Base-by-base conservation (phyloP, 257 asterid species). In the Penstemon newberryi region DNA sequence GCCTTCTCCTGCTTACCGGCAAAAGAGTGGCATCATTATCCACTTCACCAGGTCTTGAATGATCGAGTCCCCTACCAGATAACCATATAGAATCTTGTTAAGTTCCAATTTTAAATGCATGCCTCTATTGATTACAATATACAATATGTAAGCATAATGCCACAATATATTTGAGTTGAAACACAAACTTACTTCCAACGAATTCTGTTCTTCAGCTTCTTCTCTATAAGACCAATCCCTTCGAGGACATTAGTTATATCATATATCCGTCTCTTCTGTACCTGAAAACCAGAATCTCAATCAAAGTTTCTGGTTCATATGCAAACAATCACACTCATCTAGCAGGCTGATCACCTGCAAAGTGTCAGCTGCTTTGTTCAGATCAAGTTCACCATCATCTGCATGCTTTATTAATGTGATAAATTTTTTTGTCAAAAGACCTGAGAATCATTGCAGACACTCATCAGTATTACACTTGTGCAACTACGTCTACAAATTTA, bases 231-330 rank as follows among this genome's bases (percentile, higher is more conserved):
- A 75, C 96, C 95, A 79, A 92, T 92, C 62, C 98, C 98, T 77
- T 92, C 98, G 68, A 92, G 98, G 71, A 92, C 98, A 81, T 89
- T 92, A 43, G 98, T 92, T 67, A 92, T 92, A 78, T 89, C 96
- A 77, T 92, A 92, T 74, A 92, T 92, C 68, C 96, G 84, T 77
- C 88, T 80, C 80, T 83, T 83, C 64, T 83, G 88, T 51, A 83
- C 88, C 88, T 83, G 77, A 74, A 66, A 15, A 69, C 43, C 64
- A 51, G 33, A 58, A 71, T 67, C 62, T 25, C 52, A 43, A 41
- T 57, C 65, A 51, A 63, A 67, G 37, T 69, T 51, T 65, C 56
- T 56, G 47, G 47, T 15, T 50, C 53, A 18, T 43, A n/a, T 13
- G 6, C 15, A 19, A 67, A 60, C 60, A 43, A 56, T 11, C 44